Evolutionary conservation across 2,329 filamentous ascomycete genomes (phyloP).

Genomic region (Microdochium nivale): DNA sequence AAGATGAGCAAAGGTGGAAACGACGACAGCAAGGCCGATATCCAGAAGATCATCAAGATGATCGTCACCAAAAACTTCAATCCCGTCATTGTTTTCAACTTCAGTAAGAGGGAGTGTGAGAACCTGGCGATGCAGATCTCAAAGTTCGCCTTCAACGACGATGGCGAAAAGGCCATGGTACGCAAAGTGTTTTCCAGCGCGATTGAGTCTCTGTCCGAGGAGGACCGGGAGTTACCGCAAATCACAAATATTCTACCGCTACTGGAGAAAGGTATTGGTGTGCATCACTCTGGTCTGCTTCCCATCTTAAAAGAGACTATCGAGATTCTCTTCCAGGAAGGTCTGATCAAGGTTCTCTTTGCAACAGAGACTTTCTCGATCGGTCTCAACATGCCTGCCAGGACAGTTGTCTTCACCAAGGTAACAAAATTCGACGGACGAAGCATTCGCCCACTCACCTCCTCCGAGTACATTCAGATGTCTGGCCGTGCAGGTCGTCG

Average conservation of each 20-base stretch:
- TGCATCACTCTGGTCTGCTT: constrained; percentile 91
- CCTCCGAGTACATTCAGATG: constrained; percentile 98
- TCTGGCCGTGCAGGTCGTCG: constrained; percentile 92
- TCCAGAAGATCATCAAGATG: constrained; percentile 98
- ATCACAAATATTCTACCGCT: constrained; percentile 86
- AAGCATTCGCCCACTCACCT: constrained; percentile 72
- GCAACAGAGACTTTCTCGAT: constrained; percentile 99
- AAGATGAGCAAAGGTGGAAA: constrained; percentile 83
- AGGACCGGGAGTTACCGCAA: constrained; percentile 81
- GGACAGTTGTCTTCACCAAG: constrained; percentile 97
- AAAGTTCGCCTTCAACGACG: constrained; percentile 86
- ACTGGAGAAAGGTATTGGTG: constrained; percentile 83
- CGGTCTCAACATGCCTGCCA: constrained; percentile 96
- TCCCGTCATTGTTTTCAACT: constrained; percentile 98
- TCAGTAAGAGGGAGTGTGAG: constrained; percentile 97
- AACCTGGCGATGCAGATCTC: constrained; percentile 81
- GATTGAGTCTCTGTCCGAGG: constrained; percentile 84
- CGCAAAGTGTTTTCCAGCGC: constrained; percentile 89
- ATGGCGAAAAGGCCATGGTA: constrained; percentile 91
- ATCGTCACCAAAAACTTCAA: constrained; percentile 97
- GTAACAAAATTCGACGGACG: constrained; percentile 92
- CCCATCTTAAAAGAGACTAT: constrained; percentile 98
- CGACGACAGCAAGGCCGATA: constrained; percentile 65
- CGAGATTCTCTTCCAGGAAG: constrained; percentile 97
- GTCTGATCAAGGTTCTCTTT: constrained; percentile 94